Percentiles rank a stretch among this genome's conserved stretches.
These are phyloP conservation scores for Arachis monticola DNA, from an alignment of 331 rosid species.

Conservation along the genomic window DNA sequence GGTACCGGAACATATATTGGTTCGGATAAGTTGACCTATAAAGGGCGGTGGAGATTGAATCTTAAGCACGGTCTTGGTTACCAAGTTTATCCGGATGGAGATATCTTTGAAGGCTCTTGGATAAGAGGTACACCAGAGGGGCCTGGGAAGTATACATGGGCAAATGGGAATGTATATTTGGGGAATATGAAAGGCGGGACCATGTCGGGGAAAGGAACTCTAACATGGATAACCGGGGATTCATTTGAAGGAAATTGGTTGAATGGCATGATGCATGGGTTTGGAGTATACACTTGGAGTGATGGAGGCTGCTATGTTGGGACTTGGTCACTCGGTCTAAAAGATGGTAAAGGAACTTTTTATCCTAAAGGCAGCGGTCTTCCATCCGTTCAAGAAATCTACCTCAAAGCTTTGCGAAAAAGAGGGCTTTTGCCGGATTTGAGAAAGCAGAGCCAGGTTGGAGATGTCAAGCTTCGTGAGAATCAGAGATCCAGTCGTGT, in stretches of 20 bases:
- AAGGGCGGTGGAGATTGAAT: slow-evolving; percentile 85
- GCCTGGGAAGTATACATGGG: slow-evolving; percentile 91
- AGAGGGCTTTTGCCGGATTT: slow-evolving; percentile 84
- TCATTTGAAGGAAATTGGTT: slow-evolving; percentile 88
- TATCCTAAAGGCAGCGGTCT: slow-evolving; percentile 74
- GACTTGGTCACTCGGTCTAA: slow-evolving; percentile 83
- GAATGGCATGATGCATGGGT: slow-evolving; percentile 88
- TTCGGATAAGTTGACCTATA: slow-evolving; percentile 64
- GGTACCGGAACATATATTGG: slow-evolving; percentile 73
- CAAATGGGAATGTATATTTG: slow-evolving; percentile 74
- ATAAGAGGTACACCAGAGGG: slow-evolving; percentile 87
- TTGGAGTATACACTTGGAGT: slow-evolving; percentile 84
- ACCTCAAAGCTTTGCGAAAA: slow-evolving; percentile 86
- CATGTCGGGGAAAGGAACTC: slow-evolving; percentile 92
- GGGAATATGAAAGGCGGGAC: slow-evolving; percentile 89
- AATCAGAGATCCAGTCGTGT: slow-evolving; percentile 57
- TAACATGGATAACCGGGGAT: slow-evolving; percentile 81
- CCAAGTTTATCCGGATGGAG: slow-evolving; percentile 80
- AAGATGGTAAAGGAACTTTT: slow-evolving; percentile 95
- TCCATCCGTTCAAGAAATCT: slow-evolving; percentile 79
- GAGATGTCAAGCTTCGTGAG: slow-evolving; percentile 59
- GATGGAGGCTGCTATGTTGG: slow-evolving; percentile 93
- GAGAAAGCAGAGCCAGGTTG: slow-evolving; percentile 69
- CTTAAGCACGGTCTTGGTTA: slow-evolving; percentile 86
- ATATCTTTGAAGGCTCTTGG: slow-evolving; percentile 88